Conservation (phyloP, 2,329 filamentous ascomycete genomes). For the Alternaria triticina region DNA sequence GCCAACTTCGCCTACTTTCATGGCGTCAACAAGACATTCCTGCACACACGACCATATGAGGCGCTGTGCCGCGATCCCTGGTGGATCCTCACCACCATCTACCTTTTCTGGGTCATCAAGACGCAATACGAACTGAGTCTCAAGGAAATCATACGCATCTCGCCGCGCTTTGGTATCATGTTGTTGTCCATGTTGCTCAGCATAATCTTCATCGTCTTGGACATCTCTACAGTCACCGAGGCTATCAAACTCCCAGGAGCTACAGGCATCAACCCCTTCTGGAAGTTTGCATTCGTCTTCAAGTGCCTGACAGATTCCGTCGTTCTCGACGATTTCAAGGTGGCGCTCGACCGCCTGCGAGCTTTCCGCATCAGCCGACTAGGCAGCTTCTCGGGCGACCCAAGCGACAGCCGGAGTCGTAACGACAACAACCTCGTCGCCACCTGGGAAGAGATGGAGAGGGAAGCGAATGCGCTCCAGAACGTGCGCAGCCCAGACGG, state of each 20-base stretch:
- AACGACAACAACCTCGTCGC: conserved; percentile 39
- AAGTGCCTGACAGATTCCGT: conserved; percentile 72
- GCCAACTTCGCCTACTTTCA: conserved; percentile 71
- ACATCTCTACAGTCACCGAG: conserved; percentile 65
- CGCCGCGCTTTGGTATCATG: conserved; percentile 69
- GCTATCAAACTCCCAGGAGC: conserved; percentile 50
- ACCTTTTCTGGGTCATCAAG: conserved; percentile 68
- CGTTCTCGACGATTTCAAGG: conserved; percentile 73
- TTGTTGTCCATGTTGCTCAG: conserved; percentile 66
- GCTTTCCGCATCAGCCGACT: conserved; percentile 53
- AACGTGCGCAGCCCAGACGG: conserved; percentile 39
- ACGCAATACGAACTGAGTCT: conserved; percentile 65
- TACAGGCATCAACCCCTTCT: conserved; percentile 70
- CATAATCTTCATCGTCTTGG: conserved; percentile 66
- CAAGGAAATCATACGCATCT: conserved; percentile 64
- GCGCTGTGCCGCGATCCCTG: conserved; percentile 69
- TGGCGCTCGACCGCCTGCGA: conserved; percentile 56
- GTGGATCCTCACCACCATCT: conserved; percentile 69
- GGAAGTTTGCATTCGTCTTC: conserved; percentile 69
- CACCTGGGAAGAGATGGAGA: conserved; percentile 44
- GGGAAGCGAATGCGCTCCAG: conserved; percentile 34
- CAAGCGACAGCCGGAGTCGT: conserved; percentile 41
- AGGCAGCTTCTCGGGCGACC: conserved; percentile 46
- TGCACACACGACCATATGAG: conserved; percentile 64
- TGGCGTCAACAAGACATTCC: conserved; percentile 60